Conservation (phyloP, 768 basidiomycete genomes). For the Stropharia rugosoannulata region DNA sequence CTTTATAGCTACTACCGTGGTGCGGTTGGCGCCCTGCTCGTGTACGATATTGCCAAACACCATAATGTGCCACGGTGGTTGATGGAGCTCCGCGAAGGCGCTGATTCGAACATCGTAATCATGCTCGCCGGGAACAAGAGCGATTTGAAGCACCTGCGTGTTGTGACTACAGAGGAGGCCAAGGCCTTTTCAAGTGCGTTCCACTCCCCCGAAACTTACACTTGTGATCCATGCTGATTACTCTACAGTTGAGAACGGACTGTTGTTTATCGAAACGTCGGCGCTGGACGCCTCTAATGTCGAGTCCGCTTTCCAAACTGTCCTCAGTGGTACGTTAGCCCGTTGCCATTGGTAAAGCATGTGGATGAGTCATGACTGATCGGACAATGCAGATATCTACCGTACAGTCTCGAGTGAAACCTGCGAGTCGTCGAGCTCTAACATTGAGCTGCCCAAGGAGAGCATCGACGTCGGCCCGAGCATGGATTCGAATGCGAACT, state of each 20-base stretch:
- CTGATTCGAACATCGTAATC: slow-evolving; percentile 90
- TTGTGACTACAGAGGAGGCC: slow-evolving; percentile 97
- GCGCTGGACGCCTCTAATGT: slow-evolving; percentile 99
- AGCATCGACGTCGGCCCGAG: slow-evolving; percentile 85
- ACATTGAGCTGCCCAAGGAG: slow-evolving; percentile 78
- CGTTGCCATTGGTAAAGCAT: background rate
- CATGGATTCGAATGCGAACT: slow-evolving; percentile 56
- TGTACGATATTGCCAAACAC: slow-evolving; percentile 94
- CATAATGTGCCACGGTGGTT: slow-evolving; percentile 94
- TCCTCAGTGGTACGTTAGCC: slow-evolving; percentile 72
- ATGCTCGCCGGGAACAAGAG: slow-evolving; percentile 99
- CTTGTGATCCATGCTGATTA: slow-evolving; percentile 5
- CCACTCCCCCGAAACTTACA: background rate
- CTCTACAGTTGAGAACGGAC: slow-evolving; percentile 75
- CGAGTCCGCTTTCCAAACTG: slow-evolving; percentile 96
- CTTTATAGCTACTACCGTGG: slow-evolving; percentile 89
- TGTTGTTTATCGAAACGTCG: slow-evolving; percentile 98
- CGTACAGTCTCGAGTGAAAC: slow-evolving; percentile 95
- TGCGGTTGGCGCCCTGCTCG: slow-evolving; percentile 88
- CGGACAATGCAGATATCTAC: slow-evolving; percentile 78
- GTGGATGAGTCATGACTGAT: background rate
- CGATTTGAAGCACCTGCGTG: slow-evolving; percentile 96
- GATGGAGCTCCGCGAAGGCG: slow-evolving; percentile 95
- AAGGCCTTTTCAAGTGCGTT: slow-evolving; percentile 83
- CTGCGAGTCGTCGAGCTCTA: slow-evolving; percentile 80